Percentiles rank a stretch among this genome's conserved stretches.
Evolutionary conservation across 164 flowering plant species (phyloP).

Genomic region (Kalanchoe fedtschenkoi): DNA sequence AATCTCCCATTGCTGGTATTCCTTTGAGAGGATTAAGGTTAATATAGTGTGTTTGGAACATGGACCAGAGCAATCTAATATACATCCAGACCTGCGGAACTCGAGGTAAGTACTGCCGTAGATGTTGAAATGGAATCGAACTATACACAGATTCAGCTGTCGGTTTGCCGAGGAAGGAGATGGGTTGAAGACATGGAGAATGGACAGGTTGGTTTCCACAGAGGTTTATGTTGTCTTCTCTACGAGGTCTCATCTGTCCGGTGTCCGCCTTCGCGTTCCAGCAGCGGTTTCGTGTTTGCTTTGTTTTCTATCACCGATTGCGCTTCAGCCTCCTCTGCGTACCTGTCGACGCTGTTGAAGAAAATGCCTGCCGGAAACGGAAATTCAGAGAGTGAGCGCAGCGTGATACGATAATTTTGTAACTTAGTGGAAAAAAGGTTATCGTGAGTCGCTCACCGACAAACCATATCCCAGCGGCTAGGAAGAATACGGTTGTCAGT

Average conservation of each 20-base stretch:
- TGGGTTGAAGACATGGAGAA: neutral
- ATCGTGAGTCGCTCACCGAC: conserved; percentile 24
- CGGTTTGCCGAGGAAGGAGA: neutral
- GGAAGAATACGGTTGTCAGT: conserved; percentile 39
- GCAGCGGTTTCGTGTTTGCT: conserved; percentile 26
- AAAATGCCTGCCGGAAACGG: conserved; percentile 22
- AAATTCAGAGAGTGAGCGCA: neutral
- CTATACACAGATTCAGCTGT: too few species aligned
- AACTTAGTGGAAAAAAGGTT: neutral
- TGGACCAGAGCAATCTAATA: too few species aligned
- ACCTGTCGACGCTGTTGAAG: conserved; percentile 22
- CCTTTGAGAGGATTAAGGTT: too few species aligned
- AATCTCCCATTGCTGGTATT: too few species aligned
- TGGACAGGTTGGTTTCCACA: neutral
- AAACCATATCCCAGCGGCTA: conserved; percentile 58
- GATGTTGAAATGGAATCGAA: too few species aligned
- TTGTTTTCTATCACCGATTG: conserved; percentile 1
- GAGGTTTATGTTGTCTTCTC: neutral
- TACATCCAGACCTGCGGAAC: too few species aligned
- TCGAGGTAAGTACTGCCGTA: too few species aligned
- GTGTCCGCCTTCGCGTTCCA: conserved; percentile 12
- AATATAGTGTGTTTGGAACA: too few species aligned
- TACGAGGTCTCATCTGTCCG: neutral
- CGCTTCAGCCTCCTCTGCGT: conserved; percentile 16
- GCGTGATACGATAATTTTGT: neutral